phyloP scores from a whole-genome alignment of 2,329 filamentous ascomycete species.

The Rhexocercosporidium sp. region DNA sequence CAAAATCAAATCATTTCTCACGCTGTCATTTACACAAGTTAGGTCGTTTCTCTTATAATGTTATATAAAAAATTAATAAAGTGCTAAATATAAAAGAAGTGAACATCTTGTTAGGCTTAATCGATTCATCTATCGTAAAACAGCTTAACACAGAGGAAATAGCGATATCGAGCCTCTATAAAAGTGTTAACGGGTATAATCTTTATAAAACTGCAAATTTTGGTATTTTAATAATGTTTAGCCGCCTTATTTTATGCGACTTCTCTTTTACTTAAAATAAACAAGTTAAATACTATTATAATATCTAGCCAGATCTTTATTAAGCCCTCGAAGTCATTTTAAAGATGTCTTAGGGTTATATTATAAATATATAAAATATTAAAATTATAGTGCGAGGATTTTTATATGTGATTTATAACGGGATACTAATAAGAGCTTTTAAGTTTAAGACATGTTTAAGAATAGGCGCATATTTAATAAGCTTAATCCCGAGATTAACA shows the following conservation, averaged over 20 bases:
- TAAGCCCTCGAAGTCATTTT: slow-evolving; percentile 46
- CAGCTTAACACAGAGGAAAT: slow-evolving; percentile 34
- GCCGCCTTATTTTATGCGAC: slow-evolving; percentile 35
- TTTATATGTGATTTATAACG: slow-evolving; percentile 22
- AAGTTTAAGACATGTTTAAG: slow-evolving; percentile 37
- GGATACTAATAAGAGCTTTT: slow-evolving; percentile 30
- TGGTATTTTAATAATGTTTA: slow-evolving; percentile 33
- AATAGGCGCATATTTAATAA: slow-evolving; percentile 33
- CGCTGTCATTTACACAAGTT: slow-evolving; percentile 94
- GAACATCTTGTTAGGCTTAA: slow-evolving; percentile 33
- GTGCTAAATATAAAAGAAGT: slow-evolving; percentile 34
- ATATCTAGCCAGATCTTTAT: slow-evolving; percentile 37
- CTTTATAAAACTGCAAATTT: slow-evolving; percentile 34
- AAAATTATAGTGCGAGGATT: slow-evolving; percentile 42
- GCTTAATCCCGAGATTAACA: slow-evolving; percentile 31
- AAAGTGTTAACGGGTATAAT: slow-evolving; percentile 31
- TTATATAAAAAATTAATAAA: slow-evolving; percentile 27
- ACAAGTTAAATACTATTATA: slow-evolving; percentile 33
- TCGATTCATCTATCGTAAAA: slow-evolving; percentile 33
- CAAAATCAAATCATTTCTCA: too few relatives aligned
- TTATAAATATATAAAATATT: slow-evolving; percentile 46
- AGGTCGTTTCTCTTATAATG: slow-evolving; percentile 23
- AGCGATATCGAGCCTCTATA: slow-evolving; percentile 26
- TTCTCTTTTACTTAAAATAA: slow-evolving; percentile 34
- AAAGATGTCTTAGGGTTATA: slow-evolving; percentile 43